These are phyloP conservation scores for Podila clonocystis DNA, from an alignment of 192 early-diverging fungal species.

Conservation along the genomic window DNA sequence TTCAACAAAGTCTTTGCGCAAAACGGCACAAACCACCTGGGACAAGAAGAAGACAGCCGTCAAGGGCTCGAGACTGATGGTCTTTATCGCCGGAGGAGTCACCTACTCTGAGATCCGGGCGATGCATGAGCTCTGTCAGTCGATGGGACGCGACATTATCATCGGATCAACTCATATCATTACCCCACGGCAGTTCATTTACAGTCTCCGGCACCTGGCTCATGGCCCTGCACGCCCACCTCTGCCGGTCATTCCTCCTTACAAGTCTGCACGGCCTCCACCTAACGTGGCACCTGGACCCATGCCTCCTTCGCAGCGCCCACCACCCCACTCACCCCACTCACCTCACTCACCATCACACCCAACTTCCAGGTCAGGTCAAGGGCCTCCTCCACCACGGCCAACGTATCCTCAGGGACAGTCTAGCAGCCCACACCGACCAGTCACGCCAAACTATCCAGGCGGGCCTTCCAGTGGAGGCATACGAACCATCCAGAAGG, in stretches of 20 bases:
- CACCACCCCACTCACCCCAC: neutral
- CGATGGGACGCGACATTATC: constrained; percentile 73
- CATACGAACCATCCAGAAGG: constrained; percentile 50
- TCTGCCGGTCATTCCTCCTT: constrained; percentile 52
- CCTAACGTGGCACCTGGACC: constrained; percentile 4
- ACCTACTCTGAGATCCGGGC: constrained; percentile 79
- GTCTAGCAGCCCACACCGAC: constrained; percentile 7
- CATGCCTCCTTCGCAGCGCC: neutral
- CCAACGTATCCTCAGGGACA: constrained; percentile 3
- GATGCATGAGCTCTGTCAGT: constrained; percentile 72
- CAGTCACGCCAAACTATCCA: constrained; percentile 23
- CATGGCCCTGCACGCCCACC: constrained; percentile 51
- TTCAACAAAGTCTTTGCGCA: constrained; percentile 41
- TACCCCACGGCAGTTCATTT: constrained; percentile 74
- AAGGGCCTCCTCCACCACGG: constrained; percentile 2
- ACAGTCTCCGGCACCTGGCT: constrained; percentile 71
- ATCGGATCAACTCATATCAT: constrained; percentile 83
- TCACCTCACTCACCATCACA: constrained; percentile 1
- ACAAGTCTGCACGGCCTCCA: constrained; percentile 12
- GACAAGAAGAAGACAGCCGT: constrained; percentile 46
- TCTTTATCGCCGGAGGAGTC: constrained; percentile 86
- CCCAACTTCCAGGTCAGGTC: constrained; percentile 5
- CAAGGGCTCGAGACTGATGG: constrained; percentile 69
- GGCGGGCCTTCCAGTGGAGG: constrained; percentile 10
- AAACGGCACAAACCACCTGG: constrained; percentile 41